Base-by-base conservation (phyloP, 345 rosid species). In the Clarkia xantiana region DNA sequence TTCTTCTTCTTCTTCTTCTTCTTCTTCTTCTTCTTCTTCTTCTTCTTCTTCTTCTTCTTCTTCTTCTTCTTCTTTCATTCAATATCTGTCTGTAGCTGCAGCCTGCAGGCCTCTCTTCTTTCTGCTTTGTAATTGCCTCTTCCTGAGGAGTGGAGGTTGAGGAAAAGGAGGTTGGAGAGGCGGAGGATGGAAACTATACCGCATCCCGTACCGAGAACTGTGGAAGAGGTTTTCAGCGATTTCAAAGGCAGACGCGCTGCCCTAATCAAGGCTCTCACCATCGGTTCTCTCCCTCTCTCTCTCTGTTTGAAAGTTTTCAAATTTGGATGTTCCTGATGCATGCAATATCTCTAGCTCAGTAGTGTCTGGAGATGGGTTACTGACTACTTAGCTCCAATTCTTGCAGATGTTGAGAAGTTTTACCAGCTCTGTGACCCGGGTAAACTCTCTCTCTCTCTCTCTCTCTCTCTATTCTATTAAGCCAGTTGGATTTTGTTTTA, bases 361-460 rank as follows among this genome's bases (percentile, higher is more conserved):
- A 15, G 58, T 11, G 17, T 29, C 36, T 7, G 36, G 6, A 29
- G 36, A 29, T 29, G 36, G 29, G 36, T 29, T 29, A 29, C 18
- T 15, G 10, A 10, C 15, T 25, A 15, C 6, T 22, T 29, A 52
- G 15, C 19, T 10, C 18, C 41, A 10, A 11, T 55, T 45, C 1
- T 60, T 54, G 71, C 94, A 90, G 97, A 90, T 62, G 88, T 90
- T 56, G 81, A 78, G 64, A 90, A 79, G 69, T 86, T 90, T 47
- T 90, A 71, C 76, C 88, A 86, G 63, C 82, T 74, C 62, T 90
- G 97, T 51, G 96, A 90, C 69, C 97, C 97, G 25, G 97, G 97
- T 86, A 67, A 57, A 86, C 79, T 65, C 36, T 14, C 17, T 18
- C 22, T 56, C n/a, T n/a, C n/a, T n/a, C n/a, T n/a, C n/a, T n/a